phyloP scores from a whole-genome alignment of 352 stramenopile species.

The Phytophthora meadii region DNA sequence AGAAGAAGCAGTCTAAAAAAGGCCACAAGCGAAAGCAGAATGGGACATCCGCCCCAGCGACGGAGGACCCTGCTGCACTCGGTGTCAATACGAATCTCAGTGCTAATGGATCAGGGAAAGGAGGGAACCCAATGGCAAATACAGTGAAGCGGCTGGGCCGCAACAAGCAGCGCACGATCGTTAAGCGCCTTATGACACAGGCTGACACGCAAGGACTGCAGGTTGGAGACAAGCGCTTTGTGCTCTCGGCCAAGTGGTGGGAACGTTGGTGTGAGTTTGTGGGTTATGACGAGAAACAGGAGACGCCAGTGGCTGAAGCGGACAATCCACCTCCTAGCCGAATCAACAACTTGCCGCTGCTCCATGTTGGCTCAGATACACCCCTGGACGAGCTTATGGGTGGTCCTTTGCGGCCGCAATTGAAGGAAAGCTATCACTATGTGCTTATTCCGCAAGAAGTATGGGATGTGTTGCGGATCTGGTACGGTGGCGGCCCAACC shows the following conservation, averaged over 20 bases:
- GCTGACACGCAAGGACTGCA: constrained; percentile 75
- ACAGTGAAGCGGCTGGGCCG: constrained; percentile 32
- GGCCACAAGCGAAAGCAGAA: constrained; percentile 62
- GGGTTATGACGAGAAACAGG: constrained; percentile 51
- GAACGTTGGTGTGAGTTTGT: constrained; percentile 81
- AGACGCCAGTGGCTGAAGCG: background rate
- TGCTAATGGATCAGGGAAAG: constrained; percentile 8
- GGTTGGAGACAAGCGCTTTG: constrained; percentile 79
- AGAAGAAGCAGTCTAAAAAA: constrained; percentile 72
- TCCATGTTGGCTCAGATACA: constrained; percentile 54
- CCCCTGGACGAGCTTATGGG: constrained; percentile 75
- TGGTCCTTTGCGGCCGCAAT: constrained; percentile 59
- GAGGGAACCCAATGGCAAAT: constrained; percentile 11
- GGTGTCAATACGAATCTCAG: background rate
- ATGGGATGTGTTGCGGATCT: constrained; percentile 75
- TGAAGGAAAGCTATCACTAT: constrained; percentile 84
- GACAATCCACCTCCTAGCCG: constrained; percentile 49
- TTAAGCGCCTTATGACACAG: constrained; percentile 66
- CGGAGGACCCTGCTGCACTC: background rate
- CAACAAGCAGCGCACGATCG: constrained; percentile 58
- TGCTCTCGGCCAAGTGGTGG: constrained; percentile 86
- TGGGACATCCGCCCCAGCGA: constrained; percentile 12
- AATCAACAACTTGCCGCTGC: constrained; percentile 70
- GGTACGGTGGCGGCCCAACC: constrained; percentile 72
- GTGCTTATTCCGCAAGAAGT: constrained; percentile 75